These are phyloP conservation scores for Hymenoscyphus linearis DNA, from an alignment of 2,329 filamentous ascomycete species.

Conservation along the genomic window DNA sequence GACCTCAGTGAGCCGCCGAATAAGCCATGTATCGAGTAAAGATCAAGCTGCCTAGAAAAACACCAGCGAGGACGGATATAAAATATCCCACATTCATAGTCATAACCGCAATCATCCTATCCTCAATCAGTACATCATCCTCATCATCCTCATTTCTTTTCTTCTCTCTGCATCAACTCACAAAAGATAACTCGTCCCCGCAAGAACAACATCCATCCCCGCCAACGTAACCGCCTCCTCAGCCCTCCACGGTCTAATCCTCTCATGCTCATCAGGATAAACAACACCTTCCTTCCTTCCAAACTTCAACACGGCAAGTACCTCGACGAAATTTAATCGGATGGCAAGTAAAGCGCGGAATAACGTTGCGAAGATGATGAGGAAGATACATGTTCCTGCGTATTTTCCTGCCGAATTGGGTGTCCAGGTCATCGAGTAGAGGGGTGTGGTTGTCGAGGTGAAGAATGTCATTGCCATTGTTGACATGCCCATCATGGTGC, in stretches of 20 bases:
- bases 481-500: constrained; percentile 39
- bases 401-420: constrained; percentile 67
- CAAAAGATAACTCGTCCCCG: constrained; percentile 81
- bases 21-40: constrained; percentile 27
- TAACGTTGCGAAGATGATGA: constrained; percentile 68
- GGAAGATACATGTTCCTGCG: constrained; percentile 86
- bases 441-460: constrained; percentile 53
- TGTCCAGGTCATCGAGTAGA: constrained; percentile 69
- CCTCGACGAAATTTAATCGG: constrained; percentile 30
- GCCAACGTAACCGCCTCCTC: constrained; percentile 74
- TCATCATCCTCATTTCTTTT: neutral
- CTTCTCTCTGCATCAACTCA: too few relatives aligned
- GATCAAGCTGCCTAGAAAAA: constrained; percentile 76
- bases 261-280: neutral
- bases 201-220: constrained; percentile 62
- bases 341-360: constrained; percentile 68
- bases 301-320: neutral
- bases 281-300: neutral
- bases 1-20: neutral
- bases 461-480: constrained; percentile 60
- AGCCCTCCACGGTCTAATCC: constrained; percentile 71
- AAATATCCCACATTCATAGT: constrained; percentile 88
- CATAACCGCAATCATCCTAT: constrained; percentile 89
- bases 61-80: constrained; percentile 66
- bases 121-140: constrained; percentile 12